These are phyloP conservation scores for Domatiomyces globalis DNA, from an alignment of 2,329 filamentous ascomycete genomes.

Conservation along the genomic window DNA sequence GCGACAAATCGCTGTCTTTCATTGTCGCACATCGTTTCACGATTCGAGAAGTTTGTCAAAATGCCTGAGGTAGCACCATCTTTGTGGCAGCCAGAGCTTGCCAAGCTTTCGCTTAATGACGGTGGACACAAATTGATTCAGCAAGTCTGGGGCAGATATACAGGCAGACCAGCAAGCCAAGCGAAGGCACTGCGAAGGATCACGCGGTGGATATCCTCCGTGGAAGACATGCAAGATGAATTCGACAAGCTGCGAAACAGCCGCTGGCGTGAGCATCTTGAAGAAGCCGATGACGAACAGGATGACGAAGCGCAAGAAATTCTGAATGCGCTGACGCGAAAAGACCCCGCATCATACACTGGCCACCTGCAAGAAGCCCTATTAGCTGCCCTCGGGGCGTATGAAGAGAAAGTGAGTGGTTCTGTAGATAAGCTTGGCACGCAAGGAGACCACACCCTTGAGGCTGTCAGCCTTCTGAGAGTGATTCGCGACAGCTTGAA, in stretches of 20 bases:
- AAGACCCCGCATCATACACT: conserved; percentile 8
- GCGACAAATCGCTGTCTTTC: conserved; percentile 2
- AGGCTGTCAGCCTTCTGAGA: conserved; percentile 6
- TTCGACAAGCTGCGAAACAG: conserved; percentile 7
- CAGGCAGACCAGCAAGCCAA: conserved; percentile 7
- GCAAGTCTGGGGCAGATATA: conserved; percentile 9
- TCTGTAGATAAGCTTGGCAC: conserved; percentile 1
- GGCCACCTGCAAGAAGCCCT: conserved; percentile 4
- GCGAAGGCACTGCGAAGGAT: conserved; percentile 6
- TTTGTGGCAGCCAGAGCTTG: conserved; percentile 13
- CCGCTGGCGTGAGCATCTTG: conserved; percentile 17
- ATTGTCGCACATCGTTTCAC: not conserved
- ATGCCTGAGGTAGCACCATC: not conserved
- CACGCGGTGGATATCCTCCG: conserved; percentile 6
- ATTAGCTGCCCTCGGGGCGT: conserved; percentile 1
- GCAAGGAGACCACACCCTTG: not conserved
- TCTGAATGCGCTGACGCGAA: conserved; percentile 6
- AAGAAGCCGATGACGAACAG: conserved; percentile 18
- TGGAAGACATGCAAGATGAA: conserved; percentile 3
- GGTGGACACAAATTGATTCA: conserved; percentile 7
- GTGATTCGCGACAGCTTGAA: conserved; percentile 7
- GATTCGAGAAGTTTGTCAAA: not conserved
- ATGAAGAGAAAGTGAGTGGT: conserved; percentile 2
- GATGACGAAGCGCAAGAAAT: conserved; percentile 12
- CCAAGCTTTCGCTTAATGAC: conserved; percentile 3